These are phyloP conservation scores for Alloascoidea africana DNA, from an alignment of 805 yeast genomes.

Conservation along the genomic window DNA sequence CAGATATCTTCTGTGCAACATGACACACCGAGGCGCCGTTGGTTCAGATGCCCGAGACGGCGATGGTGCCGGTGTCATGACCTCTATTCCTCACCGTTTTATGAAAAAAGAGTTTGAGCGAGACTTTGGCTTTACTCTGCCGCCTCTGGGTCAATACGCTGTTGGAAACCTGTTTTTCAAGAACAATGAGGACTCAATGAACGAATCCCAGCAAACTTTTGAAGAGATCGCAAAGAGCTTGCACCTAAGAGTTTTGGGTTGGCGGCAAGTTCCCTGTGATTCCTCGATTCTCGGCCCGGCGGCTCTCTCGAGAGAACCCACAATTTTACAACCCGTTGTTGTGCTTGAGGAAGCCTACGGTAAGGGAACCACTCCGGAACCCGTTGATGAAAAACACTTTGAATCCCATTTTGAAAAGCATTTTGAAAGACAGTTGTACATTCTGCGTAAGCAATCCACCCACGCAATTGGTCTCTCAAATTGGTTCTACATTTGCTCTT, in stretches of 20 bases:
- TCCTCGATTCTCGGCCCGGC: slow-evolving; percentile 93
- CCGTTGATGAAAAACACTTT: slow-evolving; percentile 31
- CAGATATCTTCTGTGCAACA: slow-evolving; percentile 71
- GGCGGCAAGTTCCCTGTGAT: slow-evolving; percentile 94
- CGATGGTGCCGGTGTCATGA: slow-evolving; percentile 96
- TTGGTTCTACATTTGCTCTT: slow-evolving; percentile 94
- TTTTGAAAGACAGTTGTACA: slow-evolving; percentile 73
- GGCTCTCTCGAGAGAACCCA: slow-evolving; percentile 84
- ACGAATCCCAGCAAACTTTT: slow-evolving; percentile 59
- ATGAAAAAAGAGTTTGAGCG: slow-evolving; percentile 72
- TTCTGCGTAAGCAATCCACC: slow-evolving; percentile 78
- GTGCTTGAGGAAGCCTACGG: slow-evolving; percentile 43
- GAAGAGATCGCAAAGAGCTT: slow-evolving; percentile 65
- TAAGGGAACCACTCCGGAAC: slow-evolving; percentile 17
- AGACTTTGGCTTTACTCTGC: slow-evolving; percentile 51
- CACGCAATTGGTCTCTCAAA: slow-evolving; percentile 88
- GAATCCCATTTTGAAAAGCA: slow-evolving; percentile 37
- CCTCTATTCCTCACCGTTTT: slow-evolving; percentile 83
- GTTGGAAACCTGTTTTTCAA: slow-evolving; percentile 91
- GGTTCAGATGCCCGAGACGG: slow-evolving; percentile 94
- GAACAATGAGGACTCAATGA: slow-evolving; percentile 57
- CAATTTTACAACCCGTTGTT: slow-evolving; percentile 84
- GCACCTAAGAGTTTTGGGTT: slow-evolving; percentile 75
- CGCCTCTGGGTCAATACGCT: slow-evolving; percentile 78
- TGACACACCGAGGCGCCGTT: slow-evolving; percentile 98